Evolutionary conservation across 805 yeast species (phyloP), one percentile per base, ranked within the genome.

Genomic region (Kregervanrija delftensis): DNA sequence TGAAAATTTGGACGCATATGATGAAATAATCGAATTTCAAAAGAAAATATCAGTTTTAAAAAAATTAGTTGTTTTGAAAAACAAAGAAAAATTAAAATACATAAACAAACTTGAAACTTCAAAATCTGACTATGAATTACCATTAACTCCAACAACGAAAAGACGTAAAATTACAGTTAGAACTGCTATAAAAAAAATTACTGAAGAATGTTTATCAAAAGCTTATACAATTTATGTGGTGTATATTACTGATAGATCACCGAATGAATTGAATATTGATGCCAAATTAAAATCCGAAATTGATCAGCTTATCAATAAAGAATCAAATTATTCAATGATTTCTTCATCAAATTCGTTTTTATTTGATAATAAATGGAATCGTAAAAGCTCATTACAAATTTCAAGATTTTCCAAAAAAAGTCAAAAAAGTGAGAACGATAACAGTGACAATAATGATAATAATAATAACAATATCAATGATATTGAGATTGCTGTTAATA

Each of bases 1-100:
- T 2, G 96, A 88, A 56, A 88, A 86, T 54, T 59, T 86, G n/a
- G 81, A 82, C 49, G 87, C 83, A 3, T 86, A 77, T 58, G 61
- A 73, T 42, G 85, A 79, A 46, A 71, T 86, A 40, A 67, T 68
- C 39, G 72, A 72, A 40, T 75, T 81, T 48, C 67, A 69, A 11
- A 73, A 71, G 49, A 73, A 71, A 50, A 64, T 76, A 62, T 56
- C 61, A 1, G 54, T 67, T 1, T 53, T 81, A 44, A 68, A 68
- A 39, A 72, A 69, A 30, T 50, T 79, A 30, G 63, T 53, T 59
- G 65, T 44, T 52, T 48, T 54, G 40, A 54, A 57, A 51, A 53
- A 53, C 16, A 48, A 53, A 30, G 62, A 57, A 28, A 59, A 57
- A 34, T 37, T 45, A 34, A 46, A 44, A 22, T 38, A 40, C 12